Evolutionary conservation across 2,329 filamentous ascomycete species (phyloP).

Genomic region (Ascocoryne sarcoides): DNA sequence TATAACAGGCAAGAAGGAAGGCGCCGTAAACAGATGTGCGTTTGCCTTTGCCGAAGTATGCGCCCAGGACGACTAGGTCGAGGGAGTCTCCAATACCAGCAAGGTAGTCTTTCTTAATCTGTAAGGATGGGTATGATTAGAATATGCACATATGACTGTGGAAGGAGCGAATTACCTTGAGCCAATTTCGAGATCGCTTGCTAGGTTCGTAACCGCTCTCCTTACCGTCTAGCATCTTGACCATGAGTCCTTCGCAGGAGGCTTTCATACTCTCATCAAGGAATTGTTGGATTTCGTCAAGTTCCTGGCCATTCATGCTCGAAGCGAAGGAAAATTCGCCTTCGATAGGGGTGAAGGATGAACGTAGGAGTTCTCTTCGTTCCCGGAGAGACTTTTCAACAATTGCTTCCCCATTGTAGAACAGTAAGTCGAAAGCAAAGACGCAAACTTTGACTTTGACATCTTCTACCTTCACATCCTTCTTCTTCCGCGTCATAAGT

Average conservation of each 20-base stretch:
- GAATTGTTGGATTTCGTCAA: conserved; percentile 88
- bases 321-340: conserved; percentile 90
- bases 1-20: conserved; percentile 92
- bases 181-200: conserved; percentile 94
- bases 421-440: conserved; percentile 91
- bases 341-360: conserved; percentile 68
- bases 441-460: conserved; percentile 96
- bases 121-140: no score
- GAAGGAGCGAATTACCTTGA: conserved; percentile 55
- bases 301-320: conserved; percentile 74
- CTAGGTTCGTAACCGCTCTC: conserved; percentile 95
- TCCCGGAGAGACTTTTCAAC: conserved; percentile 83
- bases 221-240: conserved; percentile 93
- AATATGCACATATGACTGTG: no score
- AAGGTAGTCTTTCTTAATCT: conserved; percentile 98
- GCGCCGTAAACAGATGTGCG: conserved; percentile 92
- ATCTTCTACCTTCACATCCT: conserved; percentile 91
- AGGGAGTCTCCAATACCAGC: conserved; percentile 89
- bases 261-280: conserved; percentile 93
- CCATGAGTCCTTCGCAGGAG: conserved; percentile 96
- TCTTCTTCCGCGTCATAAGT: conserved; percentile 95
- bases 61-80: conserved; percentile 89
- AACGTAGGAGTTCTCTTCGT: conserved; percentile 64
- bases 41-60: conserved; percentile 91
- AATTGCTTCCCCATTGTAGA: conserved; percentile 81